A percentile compares a stretch with the other conserved stretches of the same genome.
Evolutionary conservation across 225 moss, liverwort and hornwort species (phyloP).

Genomic region (Neckera pumila): DNA sequence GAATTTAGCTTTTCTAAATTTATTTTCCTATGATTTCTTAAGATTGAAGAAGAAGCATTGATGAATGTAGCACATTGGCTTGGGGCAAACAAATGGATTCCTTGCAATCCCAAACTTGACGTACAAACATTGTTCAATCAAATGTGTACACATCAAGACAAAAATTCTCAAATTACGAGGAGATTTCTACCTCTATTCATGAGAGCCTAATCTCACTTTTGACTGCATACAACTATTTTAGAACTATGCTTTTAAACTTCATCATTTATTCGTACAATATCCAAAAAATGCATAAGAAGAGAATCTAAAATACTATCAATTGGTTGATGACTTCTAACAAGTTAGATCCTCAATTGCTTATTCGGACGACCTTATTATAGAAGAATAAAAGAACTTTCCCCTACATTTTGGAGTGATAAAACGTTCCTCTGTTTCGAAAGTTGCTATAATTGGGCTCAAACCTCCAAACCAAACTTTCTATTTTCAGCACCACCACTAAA

Average conservation of each 20-base stretch:
- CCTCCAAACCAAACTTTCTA: background rate
- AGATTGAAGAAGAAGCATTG: background rate
- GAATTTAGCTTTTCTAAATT: background rate
- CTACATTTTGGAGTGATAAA: background rate
- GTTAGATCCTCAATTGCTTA: background rate
- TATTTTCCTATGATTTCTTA: background rate
- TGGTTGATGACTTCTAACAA: no score
- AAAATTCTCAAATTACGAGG: background rate
- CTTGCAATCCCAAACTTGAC: background rate
- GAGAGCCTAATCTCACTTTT: accelerated
- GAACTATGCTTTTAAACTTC: background rate
- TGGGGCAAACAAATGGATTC: background rate
- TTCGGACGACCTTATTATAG: accelerated
- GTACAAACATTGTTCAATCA: background rate
- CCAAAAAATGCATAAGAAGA: background rate
- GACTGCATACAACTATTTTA: background rate
- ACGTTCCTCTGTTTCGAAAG: background rate
- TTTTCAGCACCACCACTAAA: background rate
- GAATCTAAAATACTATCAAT: no score
- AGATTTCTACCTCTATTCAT: accelerated
- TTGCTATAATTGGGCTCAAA: background rate
- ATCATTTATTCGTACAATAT: accelerated
- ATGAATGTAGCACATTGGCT: background rate
- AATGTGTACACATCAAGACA: background rate
- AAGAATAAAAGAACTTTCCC: background rate